Base-by-base conservation (phyloP, 768 basidiomycete species). In the Leccinum truebloodii region DNA sequence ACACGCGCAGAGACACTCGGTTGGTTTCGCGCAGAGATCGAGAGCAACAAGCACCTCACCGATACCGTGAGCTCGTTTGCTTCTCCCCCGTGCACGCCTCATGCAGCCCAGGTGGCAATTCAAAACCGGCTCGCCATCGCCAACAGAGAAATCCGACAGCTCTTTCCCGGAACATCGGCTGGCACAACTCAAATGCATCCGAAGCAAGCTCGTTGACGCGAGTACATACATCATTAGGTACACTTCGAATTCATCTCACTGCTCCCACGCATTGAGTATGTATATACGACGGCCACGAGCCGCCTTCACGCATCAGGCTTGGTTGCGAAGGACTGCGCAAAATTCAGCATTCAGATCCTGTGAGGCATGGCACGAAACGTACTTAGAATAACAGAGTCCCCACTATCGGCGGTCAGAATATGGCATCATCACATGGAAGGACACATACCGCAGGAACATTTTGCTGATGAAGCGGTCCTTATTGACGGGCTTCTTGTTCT, bases 381-480 rank as follows among this genome's bases (percentile, higher is more conserved):
- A 98, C 96, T 91, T 56, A 98, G 83, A 65, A 99, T 97, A 14
- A 99, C 97, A 26, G 96, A 98, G 76, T 98, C 96, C 24, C 97
- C 97, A 51, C 95, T 94, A 57, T 35, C 54, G 48, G 54, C 56
- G 37, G 58, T 65, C 53, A 71, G 60, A 55, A 56, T 10, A 59
- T 58, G 32, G 61, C 41, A 44, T 22, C 39, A 60, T 39, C 44
- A 51, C 51, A 50, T 48, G 58, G 30, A 35, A 50, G 24, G 54
- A 24, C 39, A 75, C 86, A 55, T 69, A 90, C 92, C 94, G 84
- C 63, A 98, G 78, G 77, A 96, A 98, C 94, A 99, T 96, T 79
- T 98, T 99, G 75, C 94, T 96, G 75, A 99, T 96, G 80, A 98
- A 99, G 52, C 97, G 85, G 77, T 98, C 97, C 78, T 98, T 98